Base-by-base conservation (phyloP, 2,329 filamentous ascomycete genomes). In the Colletotrichum tropicale region DNA sequence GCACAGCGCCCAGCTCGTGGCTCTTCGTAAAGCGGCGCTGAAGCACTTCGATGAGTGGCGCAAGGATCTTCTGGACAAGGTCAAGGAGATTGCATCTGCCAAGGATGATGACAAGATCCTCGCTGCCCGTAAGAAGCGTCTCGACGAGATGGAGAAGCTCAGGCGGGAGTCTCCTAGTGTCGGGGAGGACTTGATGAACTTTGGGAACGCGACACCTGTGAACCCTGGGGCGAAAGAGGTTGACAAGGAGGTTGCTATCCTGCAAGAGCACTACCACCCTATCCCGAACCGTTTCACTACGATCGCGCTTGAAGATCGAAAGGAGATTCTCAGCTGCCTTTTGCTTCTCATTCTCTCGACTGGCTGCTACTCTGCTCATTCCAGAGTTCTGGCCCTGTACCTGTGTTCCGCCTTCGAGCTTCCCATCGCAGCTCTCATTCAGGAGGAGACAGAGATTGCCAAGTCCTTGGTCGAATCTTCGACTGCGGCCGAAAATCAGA, bases 11-110 rank as follows among this genome's bases (percentile, higher is more conserved):
- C 77, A 79, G 10, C 70, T 76, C 21, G 28, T 61, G 48, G 80
- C 78, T 30, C 78, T 90, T 16, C 85, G 88, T 26, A 82, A 81
- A 30, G 91, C 91, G 7, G 91, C 94, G 2, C 83, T 97, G 15
- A 86, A 88, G 58, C 91, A 94, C 80, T 95, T 96, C 80, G 92
- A 95, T 77, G 90, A 92, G n/a, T 98, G 96, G 96, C 89, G 92
- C 74, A 89, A 91, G 30, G 89, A 91, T 36, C 92, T 96, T 2
- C 87, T 96, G n/a, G 85, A 89, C 21, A 91, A 93, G 60, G 87
- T 98, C 1, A 92, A 92, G 64, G 93, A 96, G 78, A 90, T 95
- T 5, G 85, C 93, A 15, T 87, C 90, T 15, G 85, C 87, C 4
- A 83, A 88, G 13, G 89, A 90, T 70, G 87, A 87, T 38, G 83